Base-by-base conservation (phyloP, 331 rosid genomes). In the Malus hybrid region DNA sequence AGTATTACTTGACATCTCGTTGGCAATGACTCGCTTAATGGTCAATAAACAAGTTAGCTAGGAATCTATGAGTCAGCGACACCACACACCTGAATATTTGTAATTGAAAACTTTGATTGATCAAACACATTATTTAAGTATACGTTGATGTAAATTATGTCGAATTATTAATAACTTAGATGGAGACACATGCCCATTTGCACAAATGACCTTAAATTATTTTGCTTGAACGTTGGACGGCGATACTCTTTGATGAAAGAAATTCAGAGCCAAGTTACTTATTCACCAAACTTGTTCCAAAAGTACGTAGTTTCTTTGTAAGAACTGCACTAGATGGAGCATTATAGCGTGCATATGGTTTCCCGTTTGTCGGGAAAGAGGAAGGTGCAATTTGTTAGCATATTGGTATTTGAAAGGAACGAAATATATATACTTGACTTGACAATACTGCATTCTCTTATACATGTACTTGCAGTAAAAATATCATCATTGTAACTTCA, bases 131-230 rank as follows among this genome's bases (percentile, higher is more conserved):
- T 36, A 36, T 7, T 36, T 2, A 36, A 39, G 46, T 39, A 39
- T 39, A 9, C 46, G 14, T 63, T 30, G 42, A 1, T 63, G 22
- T 32, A 3, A 14, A 39, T 39, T 39, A 29, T 15, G 52, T 20
- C 30, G 11, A 26, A 70, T 28, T 65, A 18, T 39, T 15, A 16
- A n/a, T 14, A 20, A 26, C 3, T 19, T 2, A 73, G 78, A 74
- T 63, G 74, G 14, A n/a, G 76, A 67, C 75, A 84, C 81, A 50
- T 50, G 81, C 57, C 84, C 81, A 82, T 84, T 81, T 76, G 81
- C 20, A 29, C 84, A 76, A 81, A 22, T 79, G 57, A 66, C 73
- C 26, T 32, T 39, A 48, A 57, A 39, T 20, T 68, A 52, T 20
- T 18, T 33, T 71, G 61, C 63, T 72, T 69, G 61, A n/a, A 56